phyloP scores from a whole-genome alignment of 2,329 filamentous ascomycete genomes.

The Colletotrichum plurivorum region DNA sequence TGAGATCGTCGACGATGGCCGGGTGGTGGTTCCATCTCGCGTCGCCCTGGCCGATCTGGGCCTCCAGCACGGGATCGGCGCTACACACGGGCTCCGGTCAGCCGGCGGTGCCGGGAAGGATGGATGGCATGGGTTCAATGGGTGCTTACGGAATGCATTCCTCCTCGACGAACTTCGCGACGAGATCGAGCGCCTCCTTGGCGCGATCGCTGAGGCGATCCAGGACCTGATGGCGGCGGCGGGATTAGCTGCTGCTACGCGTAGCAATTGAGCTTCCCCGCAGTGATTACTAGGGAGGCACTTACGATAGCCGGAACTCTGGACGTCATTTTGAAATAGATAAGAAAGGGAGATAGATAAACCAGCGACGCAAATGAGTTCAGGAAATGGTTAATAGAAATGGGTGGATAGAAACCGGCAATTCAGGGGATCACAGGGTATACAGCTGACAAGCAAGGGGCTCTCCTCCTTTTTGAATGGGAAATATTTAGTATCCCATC shows the following conservation, averaged over 20 bases:
- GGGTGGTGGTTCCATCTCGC: constrained; percentile 87
- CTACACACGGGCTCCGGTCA: constrained; percentile 51
- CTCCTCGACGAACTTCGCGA: constrained; percentile 97
- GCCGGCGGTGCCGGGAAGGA: background rate
- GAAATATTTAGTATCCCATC: constrained; percentile 28
- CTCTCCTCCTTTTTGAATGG: constrained; percentile 29
- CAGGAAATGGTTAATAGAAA: background rate
- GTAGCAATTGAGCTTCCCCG: constrained; percentile 18
- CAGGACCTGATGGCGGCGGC: constrained; percentile 53
- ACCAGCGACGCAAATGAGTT: background rate
- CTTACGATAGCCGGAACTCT: constrained; percentile 45
- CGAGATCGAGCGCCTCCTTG: constrained; percentile 85
- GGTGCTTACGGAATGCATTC: constrained; percentile 84
- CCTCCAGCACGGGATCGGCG: constrained; percentile 84
- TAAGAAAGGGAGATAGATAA: background rate
- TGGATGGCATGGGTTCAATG: background rate
- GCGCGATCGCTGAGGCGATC: constrained; percentile 85
- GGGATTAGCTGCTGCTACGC: constrained; percentile 23
- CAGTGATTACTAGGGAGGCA: constrained; percentile 2
- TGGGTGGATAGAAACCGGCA: background rate
- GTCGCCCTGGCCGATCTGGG: constrained; percentile 83
- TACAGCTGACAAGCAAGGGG: background rate
- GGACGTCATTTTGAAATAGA: constrained; percentile 43
- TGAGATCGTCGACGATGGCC: constrained; percentile 87
- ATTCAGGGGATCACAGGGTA: background rate